phyloP scores from a whole-genome alignment of 345 rosid species.

The Euphorbia peplus region DNA sequence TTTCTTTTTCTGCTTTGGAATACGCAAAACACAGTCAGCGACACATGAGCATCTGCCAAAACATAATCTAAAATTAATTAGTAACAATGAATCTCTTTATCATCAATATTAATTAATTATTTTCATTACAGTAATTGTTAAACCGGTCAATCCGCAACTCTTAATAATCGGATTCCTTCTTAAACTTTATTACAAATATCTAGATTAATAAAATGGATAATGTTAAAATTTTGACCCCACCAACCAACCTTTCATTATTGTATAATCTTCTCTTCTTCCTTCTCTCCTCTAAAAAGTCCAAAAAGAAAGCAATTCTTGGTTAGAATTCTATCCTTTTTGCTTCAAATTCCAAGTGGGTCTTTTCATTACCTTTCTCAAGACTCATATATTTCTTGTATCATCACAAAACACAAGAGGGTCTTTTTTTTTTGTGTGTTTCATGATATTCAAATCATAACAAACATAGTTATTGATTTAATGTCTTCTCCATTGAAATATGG shows the following conservation, averaged over 20 bases:
- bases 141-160: too few species aligned
- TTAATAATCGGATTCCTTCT: too few species aligned
- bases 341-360: conserved; percentile 19
- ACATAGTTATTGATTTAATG: too few species aligned
- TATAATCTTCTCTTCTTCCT: neutral
- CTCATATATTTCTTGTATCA: neutral
- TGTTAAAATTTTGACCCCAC: conserved; percentile 20
- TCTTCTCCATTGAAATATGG: conserved; percentile 24
- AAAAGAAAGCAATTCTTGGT: neutral
- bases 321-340: conserved; percentile 13
- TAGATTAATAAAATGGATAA: conserved; percentile 16
- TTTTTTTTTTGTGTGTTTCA: neutral
- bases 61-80: too few species aligned
- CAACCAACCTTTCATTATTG: neutral
- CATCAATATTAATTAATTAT: too few species aligned
- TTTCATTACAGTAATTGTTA: too few species aligned
- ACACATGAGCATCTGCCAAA: neutral
- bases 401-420: conserved; percentile 11
- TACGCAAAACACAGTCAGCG: neutral
- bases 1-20: too few species aligned
- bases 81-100: too few species aligned
- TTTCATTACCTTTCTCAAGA: neutral
- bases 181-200: neutral
- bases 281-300: neutral
- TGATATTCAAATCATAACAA: neutral